Conservation (phyloP, 768 basidiomycete species). For the Jaapia argillacea region DNA sequence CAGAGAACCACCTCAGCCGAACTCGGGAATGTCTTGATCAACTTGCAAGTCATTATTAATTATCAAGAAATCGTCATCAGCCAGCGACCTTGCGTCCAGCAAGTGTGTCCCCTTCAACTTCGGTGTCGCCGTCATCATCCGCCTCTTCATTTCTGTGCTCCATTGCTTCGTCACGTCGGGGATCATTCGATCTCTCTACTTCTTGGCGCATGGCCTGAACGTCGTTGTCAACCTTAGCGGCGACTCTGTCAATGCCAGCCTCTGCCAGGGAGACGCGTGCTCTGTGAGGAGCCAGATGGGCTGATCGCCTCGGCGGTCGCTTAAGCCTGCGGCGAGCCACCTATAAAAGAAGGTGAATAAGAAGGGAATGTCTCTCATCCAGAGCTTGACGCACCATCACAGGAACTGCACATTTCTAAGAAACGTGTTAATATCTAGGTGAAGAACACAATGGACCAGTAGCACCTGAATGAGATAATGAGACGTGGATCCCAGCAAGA, state of each 20-base stretch:
- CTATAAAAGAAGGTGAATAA: slow-evolving; percentile 11
- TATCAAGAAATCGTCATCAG: too few species aligned
- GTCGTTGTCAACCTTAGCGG: slow-evolving; percentile 76
- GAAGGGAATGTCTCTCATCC: slow-evolving; percentile 3
- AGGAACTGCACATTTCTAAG: slow-evolving; percentile 84
- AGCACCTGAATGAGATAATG: slow-evolving; percentile 83
- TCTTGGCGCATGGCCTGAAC: slow-evolving; percentile 75
- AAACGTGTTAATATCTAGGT: slow-evolving; percentile 1
- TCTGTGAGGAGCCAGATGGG: slow-evolving; percentile 75
- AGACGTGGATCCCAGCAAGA: slow-evolving; percentile 88
- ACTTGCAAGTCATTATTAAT: too few species aligned
- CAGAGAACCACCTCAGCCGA: too few species aligned
- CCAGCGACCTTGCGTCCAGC: background rate
- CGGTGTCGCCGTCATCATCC: slow-evolving; percentile 11
- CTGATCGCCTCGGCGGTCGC: slow-evolving; percentile 71
- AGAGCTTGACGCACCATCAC: slow-evolving; percentile 54
- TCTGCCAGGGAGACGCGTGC: slow-evolving; percentile 80
- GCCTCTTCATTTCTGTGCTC: slow-evolving; percentile 18
- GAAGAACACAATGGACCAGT: slow-evolving; percentile 1
- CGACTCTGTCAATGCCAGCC: slow-evolving; percentile 82
- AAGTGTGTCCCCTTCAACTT: slow-evolving; percentile 11
- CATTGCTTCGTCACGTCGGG: slow-evolving; percentile 15
- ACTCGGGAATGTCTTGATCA: too few species aligned
- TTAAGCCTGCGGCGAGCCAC: slow-evolving; percentile 85
- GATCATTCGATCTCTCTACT: slow-evolving; percentile 58